These are phyloP conservation scores for Aspergillus phoenicis DNA, from an alignment of 2,329 filamentous ascomycete genomes.

Conservation along the genomic window DNA sequence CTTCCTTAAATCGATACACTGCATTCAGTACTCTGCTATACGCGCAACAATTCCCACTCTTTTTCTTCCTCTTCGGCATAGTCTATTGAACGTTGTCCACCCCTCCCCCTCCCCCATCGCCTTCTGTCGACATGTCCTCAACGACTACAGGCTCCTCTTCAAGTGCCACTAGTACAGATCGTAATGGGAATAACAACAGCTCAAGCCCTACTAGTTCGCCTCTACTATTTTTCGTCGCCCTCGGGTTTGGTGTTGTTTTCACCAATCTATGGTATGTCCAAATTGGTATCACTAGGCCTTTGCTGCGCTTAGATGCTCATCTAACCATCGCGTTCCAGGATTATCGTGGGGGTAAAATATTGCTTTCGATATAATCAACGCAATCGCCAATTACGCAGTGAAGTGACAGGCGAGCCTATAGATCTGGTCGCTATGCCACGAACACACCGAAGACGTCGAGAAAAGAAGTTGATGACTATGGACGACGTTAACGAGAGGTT, in stretches of 20 bases:
- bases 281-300: not conserved
- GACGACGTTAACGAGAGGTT: slow-evolving; percentile 98
- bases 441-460: slow-evolving; percentile 80
- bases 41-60: not conserved
- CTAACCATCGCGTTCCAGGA: slow-evolving; percentile 63
- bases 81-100: not conserved
- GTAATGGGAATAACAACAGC: slow-evolving; percentile 35
- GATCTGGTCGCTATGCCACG: slow-evolving; percentile 82
- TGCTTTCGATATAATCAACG: slow-evolving; percentile 98
- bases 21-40: not conserved
- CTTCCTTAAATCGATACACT: not conserved
- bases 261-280: slow-evolving; percentile 92
- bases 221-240: slow-evolving; percentile 86
- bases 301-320: slow-evolving; percentile 1
- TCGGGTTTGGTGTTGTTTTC: slow-evolving; percentile 97
- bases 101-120: not conserved
- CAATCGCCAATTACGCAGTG: slow-evolving; percentile 73
- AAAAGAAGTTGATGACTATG: slow-evolving; percentile 99
- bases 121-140: slow-evolving; percentile 29
- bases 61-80: not conserved
- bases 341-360: slow-evolving; percentile 99
- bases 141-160: slow-evolving; percentile 31
- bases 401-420: slow-evolving; percentile 85
- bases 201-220: slow-evolving; percentile 68
- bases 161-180: slow-evolving; percentile 30